Percentiles rank a stretch among this genome's conserved stretches.
Evolutionary conservation across 805 yeast species (phyloP).

Genomic region (Myxozyma geophila): DNA sequence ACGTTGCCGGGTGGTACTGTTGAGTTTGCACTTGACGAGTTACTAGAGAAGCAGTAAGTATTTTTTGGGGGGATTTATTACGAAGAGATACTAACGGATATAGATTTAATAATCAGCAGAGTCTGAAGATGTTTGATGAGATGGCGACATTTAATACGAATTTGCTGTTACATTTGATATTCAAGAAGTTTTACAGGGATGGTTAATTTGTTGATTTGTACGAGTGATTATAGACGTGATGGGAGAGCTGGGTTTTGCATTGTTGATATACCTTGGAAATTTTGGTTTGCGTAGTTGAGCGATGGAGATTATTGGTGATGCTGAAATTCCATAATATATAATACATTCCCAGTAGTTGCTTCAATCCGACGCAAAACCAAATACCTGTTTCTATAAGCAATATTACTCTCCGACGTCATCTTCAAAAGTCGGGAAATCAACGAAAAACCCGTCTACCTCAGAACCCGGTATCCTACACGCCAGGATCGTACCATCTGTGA

Average conservation of each 20-base stretch:
- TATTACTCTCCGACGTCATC: conserved; percentile 17
- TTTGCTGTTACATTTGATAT: conserved; percentile 67
- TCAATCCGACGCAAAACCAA: not conserved
- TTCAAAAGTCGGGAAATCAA: conserved; percentile 25
- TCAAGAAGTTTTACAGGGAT: conserved; percentile 58
- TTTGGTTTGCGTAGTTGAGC: too few species aligned
- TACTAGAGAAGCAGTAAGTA: conserved; percentile 69
- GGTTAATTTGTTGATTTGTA: conserved; percentile 13
- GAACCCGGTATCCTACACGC: conserved; percentile 17
- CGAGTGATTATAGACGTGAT: not conserved
- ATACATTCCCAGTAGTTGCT: too few species aligned
- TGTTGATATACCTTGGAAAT: too few species aligned
- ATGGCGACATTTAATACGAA: conserved; percentile 72
- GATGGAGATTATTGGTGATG: too few species aligned
- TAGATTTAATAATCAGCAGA: conserved; percentile 55
- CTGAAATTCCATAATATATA: too few species aligned
- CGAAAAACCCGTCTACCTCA: conserved; percentile 9
- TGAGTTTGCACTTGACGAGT: conserved; percentile 68
- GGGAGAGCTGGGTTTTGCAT: too few species aligned
- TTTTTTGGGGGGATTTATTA: not conserved
- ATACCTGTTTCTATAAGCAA: not conserved
- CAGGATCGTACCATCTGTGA: conserved; percentile 24
- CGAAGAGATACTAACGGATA: not conserved
- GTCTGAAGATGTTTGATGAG: conserved; percentile 64
- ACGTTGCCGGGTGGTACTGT: conserved; percentile 60